Evolutionary conservation across 1,284 basidiomycete genomes (phyloP).

Genomic region (Boletus semigastroideus): DNA sequence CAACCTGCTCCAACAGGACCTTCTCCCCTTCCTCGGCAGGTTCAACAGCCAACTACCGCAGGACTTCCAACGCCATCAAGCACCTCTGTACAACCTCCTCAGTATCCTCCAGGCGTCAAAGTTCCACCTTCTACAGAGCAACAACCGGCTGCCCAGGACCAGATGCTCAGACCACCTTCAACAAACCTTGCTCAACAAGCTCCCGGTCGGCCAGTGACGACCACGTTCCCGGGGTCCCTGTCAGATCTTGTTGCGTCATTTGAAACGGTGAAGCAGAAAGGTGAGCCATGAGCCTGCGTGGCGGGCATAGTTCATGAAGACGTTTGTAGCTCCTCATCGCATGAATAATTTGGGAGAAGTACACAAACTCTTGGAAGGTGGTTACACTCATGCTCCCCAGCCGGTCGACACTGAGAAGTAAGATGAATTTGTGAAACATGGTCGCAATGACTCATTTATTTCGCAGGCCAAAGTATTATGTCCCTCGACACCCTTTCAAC

Average conservation of each 20-base stretch:
- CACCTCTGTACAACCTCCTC: slow-evolving; percentile 41
- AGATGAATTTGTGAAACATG: slow-evolving; percentile 26
- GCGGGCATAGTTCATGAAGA: slow-evolving; percentile 1
- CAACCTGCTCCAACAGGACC: slow-evolving; percentile 37
- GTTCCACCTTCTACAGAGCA: slow-evolving; percentile 41
- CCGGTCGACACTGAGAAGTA: slow-evolving; percentile 95
- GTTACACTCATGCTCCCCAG: slow-evolving; percentile 86
- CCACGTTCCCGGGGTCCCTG: slow-evolving; percentile 77
- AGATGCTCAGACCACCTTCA: slow-evolving; percentile 41
- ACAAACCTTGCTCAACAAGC: slow-evolving; percentile 40
- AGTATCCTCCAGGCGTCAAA: slow-evolving; percentile 73
- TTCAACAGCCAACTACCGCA: slow-evolving; percentile 44
- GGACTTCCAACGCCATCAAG: slow-evolving; percentile 27
- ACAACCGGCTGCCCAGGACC: slow-evolving; percentile 26
- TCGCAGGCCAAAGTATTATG: slow-evolving; percentile 90
- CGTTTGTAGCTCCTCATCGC: slow-evolving; percentile 67
- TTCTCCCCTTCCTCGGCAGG: slow-evolving; percentile 63
- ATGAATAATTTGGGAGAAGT: slow-evolving; percentile 87
- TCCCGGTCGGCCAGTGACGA: slow-evolving; percentile 34
- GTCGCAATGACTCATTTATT: slow-evolving; percentile 12
- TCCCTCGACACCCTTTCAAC: slow-evolving; percentile 89
- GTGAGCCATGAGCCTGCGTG: slow-evolving; percentile 42
- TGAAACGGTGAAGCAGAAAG: slow-evolving; percentile 94
- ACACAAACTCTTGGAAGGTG: slow-evolving; percentile 89
- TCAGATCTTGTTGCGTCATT: slow-evolving; percentile 95